Conservation (phyloP, 1,284 basidiomycete genomes). For the Ceratobasidium papillatum region DNA sequence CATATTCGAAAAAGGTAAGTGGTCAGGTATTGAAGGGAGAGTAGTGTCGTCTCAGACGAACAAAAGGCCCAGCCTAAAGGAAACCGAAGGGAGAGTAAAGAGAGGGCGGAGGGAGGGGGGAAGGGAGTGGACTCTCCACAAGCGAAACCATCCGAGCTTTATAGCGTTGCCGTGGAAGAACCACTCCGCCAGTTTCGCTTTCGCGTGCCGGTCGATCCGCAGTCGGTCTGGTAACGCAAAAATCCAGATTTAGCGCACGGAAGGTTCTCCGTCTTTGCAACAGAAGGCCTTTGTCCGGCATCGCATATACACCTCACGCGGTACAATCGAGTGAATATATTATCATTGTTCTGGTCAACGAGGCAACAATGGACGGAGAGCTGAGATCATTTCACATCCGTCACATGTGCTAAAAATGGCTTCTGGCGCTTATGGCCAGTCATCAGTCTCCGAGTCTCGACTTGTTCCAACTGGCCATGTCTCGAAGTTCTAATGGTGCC, state of each 20-base stretch:
- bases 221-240: not conserved
- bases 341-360: no score
- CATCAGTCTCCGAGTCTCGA: no score
- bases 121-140: not conserved
- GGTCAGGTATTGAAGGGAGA: constrained; percentile 5
- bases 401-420: no score
- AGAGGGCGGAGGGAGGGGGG: not conserved
- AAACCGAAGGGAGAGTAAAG: constrained; percentile 10
- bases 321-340: no score
- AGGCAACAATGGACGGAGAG: no score
- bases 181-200: constrained; percentile 9
- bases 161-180: not conserved
- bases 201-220: constrained; percentile 3
- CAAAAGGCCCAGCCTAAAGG: constrained; percentile 37
- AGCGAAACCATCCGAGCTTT: not conserved
- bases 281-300: not conserved
- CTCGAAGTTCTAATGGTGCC: no score
- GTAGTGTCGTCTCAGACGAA: constrained; percentile 26
- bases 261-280: no score
- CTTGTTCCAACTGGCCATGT: no score
- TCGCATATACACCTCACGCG: not conserved
- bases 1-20: constrained; percentile 1
- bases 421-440: no score
- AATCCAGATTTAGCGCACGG: not conserved
- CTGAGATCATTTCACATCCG: no score